Evolutionary conservation across 176 grass and related monocot genomes (phyloP).

Genomic region (Raddia guianensis): DNA sequence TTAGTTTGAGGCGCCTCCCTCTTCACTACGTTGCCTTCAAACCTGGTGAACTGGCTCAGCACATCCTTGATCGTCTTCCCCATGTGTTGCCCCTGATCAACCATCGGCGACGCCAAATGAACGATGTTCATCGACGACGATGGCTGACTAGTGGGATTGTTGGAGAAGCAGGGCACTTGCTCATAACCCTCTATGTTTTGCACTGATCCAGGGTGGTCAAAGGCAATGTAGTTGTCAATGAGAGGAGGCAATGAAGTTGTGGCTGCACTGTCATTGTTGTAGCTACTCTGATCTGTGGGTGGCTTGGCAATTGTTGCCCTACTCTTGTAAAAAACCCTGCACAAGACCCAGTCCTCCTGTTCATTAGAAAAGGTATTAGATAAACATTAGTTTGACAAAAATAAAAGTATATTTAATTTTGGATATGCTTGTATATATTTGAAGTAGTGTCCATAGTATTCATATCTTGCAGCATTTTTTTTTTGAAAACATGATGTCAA

Average conservation of each 20-base stretch:
- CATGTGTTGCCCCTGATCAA: constrained; percentile 40
- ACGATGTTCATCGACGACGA: constrained; percentile 33
- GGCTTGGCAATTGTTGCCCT: constrained; percentile 52
- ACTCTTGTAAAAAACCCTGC: constrained; percentile 86
- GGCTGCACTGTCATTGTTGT: constrained; percentile 39
- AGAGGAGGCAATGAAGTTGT: constrained; percentile 75
- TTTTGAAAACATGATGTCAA: not conserved
- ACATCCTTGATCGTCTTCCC: constrained; percentile 56
- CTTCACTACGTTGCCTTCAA: constrained; percentile 62
- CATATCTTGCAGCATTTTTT: not conserved
- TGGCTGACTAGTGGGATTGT: constrained; percentile 46
- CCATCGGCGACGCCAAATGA: constrained; percentile 13
- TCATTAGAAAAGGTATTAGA: not conserved
- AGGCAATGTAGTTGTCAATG: constrained; percentile 76
- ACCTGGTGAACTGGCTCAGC: constrained; percentile 62
- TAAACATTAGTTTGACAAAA: not conserved
- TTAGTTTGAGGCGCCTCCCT: constrained; percentile 53
- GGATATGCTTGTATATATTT: not conserved
- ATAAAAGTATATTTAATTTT: not conserved
- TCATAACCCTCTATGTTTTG: constrained; percentile 66
- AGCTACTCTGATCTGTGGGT: constrained; percentile 40
- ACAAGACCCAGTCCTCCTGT: constrained; percentile 96
- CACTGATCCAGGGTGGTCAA: constrained; percentile 50
- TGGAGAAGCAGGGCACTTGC: constrained; percentile 99
- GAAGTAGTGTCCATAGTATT: not conserved